Evolutionary conservation across 768 basidiomycete species (phyloP), one percentile per base, ranked within the genome.

Genomic region (Tulasnella sp.): DNA sequence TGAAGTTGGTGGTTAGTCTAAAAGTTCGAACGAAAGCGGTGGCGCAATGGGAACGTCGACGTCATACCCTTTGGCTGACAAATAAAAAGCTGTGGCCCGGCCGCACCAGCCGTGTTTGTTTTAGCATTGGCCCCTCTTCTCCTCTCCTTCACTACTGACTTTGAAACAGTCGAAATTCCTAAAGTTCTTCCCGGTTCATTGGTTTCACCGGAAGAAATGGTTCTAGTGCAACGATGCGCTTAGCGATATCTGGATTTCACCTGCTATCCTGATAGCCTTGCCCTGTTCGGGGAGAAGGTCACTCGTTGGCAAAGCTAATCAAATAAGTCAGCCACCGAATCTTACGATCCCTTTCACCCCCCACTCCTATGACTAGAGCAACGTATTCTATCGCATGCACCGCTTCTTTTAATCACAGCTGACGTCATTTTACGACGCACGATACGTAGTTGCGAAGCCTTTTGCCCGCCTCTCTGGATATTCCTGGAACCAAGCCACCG

Each of bases 261-360:
- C 42, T 64, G 58, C 58, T 64, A 25, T 64, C 29, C 31, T 64
- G 58, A 25, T 64, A 31, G 58, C 31, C 58, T 64, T 64, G 25
- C 2, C 58, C 58, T 31, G 6, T 64, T 64, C n/a, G n/a, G 58
- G 58, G 58, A 64, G 29, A 64, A 25, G 25, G 58, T 64, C 31
- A 64, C 58, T 64, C 58, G n/a, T 64, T 64, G 58, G 58, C 58
- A 64, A 64, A 64, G 58, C 58, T 64, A 64, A 64, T 64, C 58
- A 64, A 64, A 64, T 64, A 64, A n/a, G 58, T 64, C 58, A 64
- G 58, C 58, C 58, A 64, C 58, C 58, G 4, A 0, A 7, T 9
- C 31, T 25, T 64, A 29, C 58, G 11, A 0, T 34, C 58, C 58
- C 29, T 64, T 15, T 17, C 42, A 42, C 9, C 58, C 11, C 29